Conservation (phyloP, 75 land plant species). For the Cunninghamia lanceolata region DNA sequence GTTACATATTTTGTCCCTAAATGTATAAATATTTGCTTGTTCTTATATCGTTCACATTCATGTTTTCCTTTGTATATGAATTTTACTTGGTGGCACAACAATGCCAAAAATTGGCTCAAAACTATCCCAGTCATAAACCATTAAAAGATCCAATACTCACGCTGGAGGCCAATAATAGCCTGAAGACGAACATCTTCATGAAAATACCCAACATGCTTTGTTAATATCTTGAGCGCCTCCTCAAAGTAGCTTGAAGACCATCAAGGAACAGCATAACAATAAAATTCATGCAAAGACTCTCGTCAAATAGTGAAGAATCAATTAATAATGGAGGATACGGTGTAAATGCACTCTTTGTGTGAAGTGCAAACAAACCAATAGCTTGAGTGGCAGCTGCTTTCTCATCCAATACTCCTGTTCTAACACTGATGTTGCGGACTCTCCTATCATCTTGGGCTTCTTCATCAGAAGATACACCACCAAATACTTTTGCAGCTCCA, state of each 20-base stretch:
- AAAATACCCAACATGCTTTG: constrained; percentile 79
- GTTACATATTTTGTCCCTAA: background rate
- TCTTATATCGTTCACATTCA: background rate
- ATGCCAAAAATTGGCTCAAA: background rate
- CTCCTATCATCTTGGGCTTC: constrained; percentile 86
- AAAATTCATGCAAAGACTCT: background rate
- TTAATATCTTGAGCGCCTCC: constrained; percentile 73
- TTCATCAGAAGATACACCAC: constrained; percentile 93
- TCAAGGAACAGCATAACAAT: constrained; percentile 6
- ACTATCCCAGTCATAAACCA: background rate
- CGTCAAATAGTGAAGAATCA: background rate
- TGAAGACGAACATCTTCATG: constrained; percentile 99
- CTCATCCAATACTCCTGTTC: constrained; percentile 99
- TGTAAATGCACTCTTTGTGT: constrained; percentile 73
- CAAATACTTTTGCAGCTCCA: constrained; percentile 57
- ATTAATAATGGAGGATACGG: constrained; percentile 67
- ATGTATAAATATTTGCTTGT: background rate
- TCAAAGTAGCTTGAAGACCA: constrained; percentile 63
- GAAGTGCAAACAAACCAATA: constrained; percentile 90
- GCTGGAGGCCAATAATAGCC: constrained; percentile 79
- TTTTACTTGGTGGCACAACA: background rate
- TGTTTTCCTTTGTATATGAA: background rate
- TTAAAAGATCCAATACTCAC: constrained; percentile 43
- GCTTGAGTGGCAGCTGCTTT: constrained; percentile 99
- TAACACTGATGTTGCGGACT: constrained; percentile 91